phyloP scores from a whole-genome alignment of 345 rosid species.

The Citrus trifoliata region DNA sequence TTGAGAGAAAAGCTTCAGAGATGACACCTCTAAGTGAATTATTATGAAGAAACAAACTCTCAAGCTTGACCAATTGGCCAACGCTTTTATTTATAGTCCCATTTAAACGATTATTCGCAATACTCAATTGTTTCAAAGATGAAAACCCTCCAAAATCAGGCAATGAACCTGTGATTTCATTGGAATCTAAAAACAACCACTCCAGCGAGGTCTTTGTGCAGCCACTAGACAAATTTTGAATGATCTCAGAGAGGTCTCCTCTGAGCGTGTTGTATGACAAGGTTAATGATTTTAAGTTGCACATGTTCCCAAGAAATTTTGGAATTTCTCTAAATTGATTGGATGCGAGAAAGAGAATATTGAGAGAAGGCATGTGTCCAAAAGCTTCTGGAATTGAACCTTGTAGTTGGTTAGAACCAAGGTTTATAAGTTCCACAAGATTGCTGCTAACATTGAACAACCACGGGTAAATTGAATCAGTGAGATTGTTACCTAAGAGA shows the following conservation, averaged over 20 bases:
- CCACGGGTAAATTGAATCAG: neutral
- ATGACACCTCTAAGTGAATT: neutral
- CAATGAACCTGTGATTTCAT: conserved; percentile 15
- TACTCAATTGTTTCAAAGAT: neutral
- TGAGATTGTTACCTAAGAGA: neutral
- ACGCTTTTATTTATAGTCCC: neutral
- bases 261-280: neutral
- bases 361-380: neutral
- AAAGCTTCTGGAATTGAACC: conserved; percentile 1
- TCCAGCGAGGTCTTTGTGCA: neutral
- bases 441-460: conserved; percentile 1
- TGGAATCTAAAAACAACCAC: neutral
- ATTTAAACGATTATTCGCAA: neutral
- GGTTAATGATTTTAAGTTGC: neutral
- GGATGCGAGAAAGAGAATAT: no score
- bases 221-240: conserved; percentile 6
- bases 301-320: neutral
- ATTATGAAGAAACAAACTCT: neutral
- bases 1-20: neutral
- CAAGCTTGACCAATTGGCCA: neutral
- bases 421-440: conserved; percentile 3
- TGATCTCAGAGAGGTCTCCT: neutral
- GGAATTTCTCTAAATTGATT: neutral
- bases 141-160: neutral
- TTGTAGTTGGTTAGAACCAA: neutral